Conservation (phyloP, 2,329 filamentous ascomycete genomes). For the Neonectria neomacrospora region DNA sequence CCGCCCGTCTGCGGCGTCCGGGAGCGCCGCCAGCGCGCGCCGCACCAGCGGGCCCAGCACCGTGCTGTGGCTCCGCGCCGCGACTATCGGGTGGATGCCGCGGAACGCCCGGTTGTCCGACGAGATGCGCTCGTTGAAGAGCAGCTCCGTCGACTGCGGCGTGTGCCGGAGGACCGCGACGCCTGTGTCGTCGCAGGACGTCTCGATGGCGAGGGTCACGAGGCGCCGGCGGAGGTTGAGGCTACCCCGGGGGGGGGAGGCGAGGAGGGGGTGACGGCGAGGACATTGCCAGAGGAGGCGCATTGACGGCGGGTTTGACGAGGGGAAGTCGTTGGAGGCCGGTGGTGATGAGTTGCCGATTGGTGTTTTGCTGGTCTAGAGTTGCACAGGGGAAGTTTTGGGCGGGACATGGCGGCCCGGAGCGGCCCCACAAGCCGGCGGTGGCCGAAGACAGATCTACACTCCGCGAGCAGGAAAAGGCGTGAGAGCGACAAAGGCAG, state of each 20-base stretch:
- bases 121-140: constrained; percentile 85
- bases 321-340: neutral
- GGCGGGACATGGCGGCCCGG: constrained; percentile 16
- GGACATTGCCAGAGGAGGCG: constrained; percentile 22
- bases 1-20: constrained; percentile 33
- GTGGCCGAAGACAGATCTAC: neutral
- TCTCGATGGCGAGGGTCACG: constrained; percentile 79
- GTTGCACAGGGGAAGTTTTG: constrained; percentile 17
- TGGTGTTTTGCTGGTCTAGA: neutral
- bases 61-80: constrained; percentile 79
- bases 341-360: constrained; percentile 8
- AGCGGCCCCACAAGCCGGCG: constrained; percentile 33
- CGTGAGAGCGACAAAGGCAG: neutral
- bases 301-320: constrained; percentile 28
- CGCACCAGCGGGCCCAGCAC: constrained; percentile 75
- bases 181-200: constrained; percentile 92
- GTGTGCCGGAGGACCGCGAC: constrained; percentile 80
- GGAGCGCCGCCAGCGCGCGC: constrained; percentile 68
- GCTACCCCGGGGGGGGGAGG: neutral
- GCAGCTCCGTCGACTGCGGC: constrained; percentile 64
- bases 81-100: constrained; percentile 83
- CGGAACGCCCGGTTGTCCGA: constrained; percentile 79
- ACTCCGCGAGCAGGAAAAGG: neutral
- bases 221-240: constrained; percentile 47
- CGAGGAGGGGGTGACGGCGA: neutral